Evolutionary conservation across 768 basidiomycete genomes (phyloP), one percentile per base, ranked within the genome.

Genomic region (Cystofilobasidium ferigula): DNA sequence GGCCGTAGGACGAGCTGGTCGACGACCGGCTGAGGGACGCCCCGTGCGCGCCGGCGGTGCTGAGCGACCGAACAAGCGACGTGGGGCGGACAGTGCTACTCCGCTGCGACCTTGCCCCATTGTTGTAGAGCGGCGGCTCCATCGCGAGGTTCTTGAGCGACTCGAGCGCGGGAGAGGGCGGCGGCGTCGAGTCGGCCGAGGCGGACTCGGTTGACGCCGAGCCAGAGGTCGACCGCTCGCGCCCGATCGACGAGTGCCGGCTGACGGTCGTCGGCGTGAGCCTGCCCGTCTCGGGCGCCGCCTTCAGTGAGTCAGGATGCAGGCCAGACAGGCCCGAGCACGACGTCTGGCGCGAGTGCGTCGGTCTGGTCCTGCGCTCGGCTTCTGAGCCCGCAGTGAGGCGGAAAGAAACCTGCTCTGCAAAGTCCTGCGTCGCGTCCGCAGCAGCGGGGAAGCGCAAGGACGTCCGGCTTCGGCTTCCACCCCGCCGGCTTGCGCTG

Each of bases 401-500:
- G 28, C 51, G 51, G 5, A 28, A 32, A 5, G 51, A 7, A 5
- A 54, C 4, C 26, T 32, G 28, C 28, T 54, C 51, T 6, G 14
- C 14, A 18, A 54, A 28, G 30, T 54, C 51, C 30, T 30, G 51
- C 4, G 8, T 22, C n/a, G 57, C 36, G 6, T 35, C 57, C 13
- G 57, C 26, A 6, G 35, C 22, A 3, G 57, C 26, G 16, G 34
- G 51, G 16, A 38, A 8, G 8, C 35, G 26, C 22, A n/a, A 48
- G 22, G 45, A 53, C 16, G 43, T 42, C 22, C 61, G 60, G 48
- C 61, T 61, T 7, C 54, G 32, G 10, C 56, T 48, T 13, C 64
- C n/a, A 14, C 51, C 40, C 22, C 43, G 18, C 12, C 67, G 61
- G 34, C 60, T 68, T 10, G 30, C 48, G 42, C 67, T 68, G 20